Evolutionary conservation across 768 basidiomycete genomes (phyloP).

Genomic region (Suillus clintonianus): DNA sequence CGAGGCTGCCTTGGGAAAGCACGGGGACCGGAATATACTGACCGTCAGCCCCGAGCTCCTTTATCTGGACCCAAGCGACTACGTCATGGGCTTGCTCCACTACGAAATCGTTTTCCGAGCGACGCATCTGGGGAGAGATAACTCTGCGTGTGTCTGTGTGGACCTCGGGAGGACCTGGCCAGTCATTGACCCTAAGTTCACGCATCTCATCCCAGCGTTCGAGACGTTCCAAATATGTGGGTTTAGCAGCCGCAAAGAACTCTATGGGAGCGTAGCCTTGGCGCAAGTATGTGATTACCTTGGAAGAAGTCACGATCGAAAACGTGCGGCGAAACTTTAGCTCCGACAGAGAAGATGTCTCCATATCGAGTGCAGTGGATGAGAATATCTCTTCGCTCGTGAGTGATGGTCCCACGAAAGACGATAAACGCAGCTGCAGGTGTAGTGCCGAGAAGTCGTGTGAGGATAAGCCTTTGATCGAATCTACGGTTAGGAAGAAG

Average conservation of each 20-base stretch:
- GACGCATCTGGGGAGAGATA: conserved; percentile 73
- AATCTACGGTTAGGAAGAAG: conserved; percentile 85
- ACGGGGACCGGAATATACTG: conserved; percentile 84
- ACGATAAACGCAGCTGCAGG: conserved; percentile 84
- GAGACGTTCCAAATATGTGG: conserved; percentile 84
- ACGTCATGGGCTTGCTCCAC: conserved; percentile 88
- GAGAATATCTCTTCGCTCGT: conserved; percentile 81
- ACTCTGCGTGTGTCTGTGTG: conserved; percentile 42
- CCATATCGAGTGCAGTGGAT: conserved; percentile 74
- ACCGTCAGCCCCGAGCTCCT: conserved; percentile 85
- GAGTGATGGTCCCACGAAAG: conserved; percentile 74
- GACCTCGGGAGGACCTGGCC: conserved; percentile 31
- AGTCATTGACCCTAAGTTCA: conserved; percentile 60
- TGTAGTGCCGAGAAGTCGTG: conserved; percentile 87
- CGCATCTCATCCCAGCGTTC: conserved; percentile 94
- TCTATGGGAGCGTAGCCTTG: conserved; percentile 85
- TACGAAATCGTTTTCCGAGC: conserved; percentile 91
- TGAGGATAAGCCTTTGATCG: conserved; percentile 86
- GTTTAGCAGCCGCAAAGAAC: conserved; percentile 81
- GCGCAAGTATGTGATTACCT: conserved; percentile 70
- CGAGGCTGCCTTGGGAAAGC: conserved; percentile 68
- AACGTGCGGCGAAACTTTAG: conserved; percentile 85
- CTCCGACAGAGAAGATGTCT: conserved; percentile 68
- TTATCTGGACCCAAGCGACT: conserved; percentile 83
- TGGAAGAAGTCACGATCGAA: conserved; percentile 72